Evolutionary conservation across 1,139 yeast species (phyloP), one percentile per base, ranked within the genome.

Genomic region (Spathaspora sp.): DNA sequence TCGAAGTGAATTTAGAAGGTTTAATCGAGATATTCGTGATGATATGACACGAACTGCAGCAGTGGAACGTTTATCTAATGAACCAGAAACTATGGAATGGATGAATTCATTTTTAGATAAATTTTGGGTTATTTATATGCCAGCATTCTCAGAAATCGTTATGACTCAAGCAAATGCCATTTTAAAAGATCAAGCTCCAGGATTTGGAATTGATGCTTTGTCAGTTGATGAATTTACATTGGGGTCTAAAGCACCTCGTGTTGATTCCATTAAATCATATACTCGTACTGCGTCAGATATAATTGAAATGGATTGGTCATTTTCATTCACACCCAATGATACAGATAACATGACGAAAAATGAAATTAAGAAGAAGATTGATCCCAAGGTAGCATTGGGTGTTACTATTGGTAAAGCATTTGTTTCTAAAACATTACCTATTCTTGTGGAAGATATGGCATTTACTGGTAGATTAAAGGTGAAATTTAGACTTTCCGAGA

Each of bases 71-170:
- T 68, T 87, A 52, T 87, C 82, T 49, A 74, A 77, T 44, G 79
- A 76, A 56, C 64, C 76, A 50, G 95, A 87, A 66, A 82, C 89
- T 8, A 85, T 86, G 81, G 82, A 82, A 53, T 87, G 95, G 95
- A 65, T 86, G 57, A 87, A 87, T 58, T 79, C 84, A 20, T 86
- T 87, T 57, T 65, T 86, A 63, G 83, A 83, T 43, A 87, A 86
- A 63, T 86, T 87, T 59, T 87, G 95, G 95, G 87, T 85, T 47
- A 85, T 86, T 52, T 86, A 86, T 57, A 86, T 87, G 95, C 93
- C 93, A 38, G 89, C 88, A 0, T 70, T 87, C 46, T 83, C 89
- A n/a, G 88, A 85, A 56, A 82, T 81, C 63, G 93, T 86, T 25
- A 76, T 81, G 66, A 78, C 75, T 45, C 80, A 78, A 57, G 85